phyloP scores from a whole-genome alignment of 73 alveolate species.

The Durusdinium trenchii region DNA sequence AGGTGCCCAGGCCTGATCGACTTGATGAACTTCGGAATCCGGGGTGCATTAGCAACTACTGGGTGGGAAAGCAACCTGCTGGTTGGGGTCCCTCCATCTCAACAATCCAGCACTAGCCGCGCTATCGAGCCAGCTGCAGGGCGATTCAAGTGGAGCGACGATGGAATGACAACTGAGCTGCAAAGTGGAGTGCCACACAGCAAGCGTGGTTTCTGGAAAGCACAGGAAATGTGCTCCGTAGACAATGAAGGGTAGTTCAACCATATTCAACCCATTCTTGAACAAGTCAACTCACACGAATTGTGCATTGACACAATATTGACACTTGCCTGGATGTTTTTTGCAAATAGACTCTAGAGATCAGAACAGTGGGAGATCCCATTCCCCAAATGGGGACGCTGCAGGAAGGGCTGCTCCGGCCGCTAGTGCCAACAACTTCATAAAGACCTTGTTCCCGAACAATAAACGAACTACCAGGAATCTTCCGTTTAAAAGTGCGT shows the following conservation, averaged over 20 bases:
- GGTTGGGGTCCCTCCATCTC: no score
- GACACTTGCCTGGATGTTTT: not conserved
- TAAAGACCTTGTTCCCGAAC: no score
- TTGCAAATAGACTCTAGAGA: not conserved
- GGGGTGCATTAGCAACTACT: not conserved
- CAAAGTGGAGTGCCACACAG: not conserved
- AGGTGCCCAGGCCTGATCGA: no score
- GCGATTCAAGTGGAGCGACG: conserved; percentile 63
- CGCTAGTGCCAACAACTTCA: no score
- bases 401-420: no score
- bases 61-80: no score
- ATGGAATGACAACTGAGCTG: conserved; percentile 50
- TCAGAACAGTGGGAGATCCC: no score
- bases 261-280: not conserved
- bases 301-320: not conserved
- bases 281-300: not conserved
- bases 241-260: not conserved
- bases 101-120: not conserved
- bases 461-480: no score
- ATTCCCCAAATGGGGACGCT: no score
- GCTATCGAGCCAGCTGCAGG: not conserved
- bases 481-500: no score
- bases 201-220: not conserved
- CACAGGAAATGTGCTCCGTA: not conserved
- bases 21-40: not conserved